phyloP scores from a whole-genome alignment of 1,284 basidiomycete genomes.

The Earliella scabrosa region DNA sequence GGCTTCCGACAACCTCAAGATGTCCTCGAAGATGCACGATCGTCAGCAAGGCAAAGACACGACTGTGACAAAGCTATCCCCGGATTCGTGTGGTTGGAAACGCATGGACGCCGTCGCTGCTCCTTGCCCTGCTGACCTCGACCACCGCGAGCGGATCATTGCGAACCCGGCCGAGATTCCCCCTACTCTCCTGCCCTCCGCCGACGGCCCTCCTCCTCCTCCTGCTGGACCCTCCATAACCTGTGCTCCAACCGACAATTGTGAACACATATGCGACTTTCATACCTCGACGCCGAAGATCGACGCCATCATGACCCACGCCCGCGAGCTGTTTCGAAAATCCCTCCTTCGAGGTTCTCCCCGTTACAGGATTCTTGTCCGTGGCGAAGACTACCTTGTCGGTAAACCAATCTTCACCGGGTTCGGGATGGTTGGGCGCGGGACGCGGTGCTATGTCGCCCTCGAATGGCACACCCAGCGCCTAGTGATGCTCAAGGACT shows the following conservation, averaged over 20 bases:
- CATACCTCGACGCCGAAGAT: no score
- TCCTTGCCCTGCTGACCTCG: no score
- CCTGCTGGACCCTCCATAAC: not conserved
- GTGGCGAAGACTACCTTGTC: conserved; percentile 6
- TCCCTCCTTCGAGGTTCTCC: not conserved
- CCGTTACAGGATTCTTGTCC: conserved; percentile 3
- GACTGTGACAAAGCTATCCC: not conserved
- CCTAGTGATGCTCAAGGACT: conserved; percentile 13
- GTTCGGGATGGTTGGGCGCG: conserved; percentile 7
- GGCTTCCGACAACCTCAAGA: no score
- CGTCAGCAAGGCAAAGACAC: conserved; percentile 5
- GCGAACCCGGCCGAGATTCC: no score
- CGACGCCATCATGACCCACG: no score
- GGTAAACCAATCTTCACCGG: not conserved
- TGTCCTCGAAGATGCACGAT: not conserved
- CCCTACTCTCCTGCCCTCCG: no score
- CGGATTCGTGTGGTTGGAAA: conserved; percentile 3
- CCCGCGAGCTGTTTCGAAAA: not conserved
- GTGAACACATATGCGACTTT: not conserved
- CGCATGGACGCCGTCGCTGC: conserved; percentile 7
- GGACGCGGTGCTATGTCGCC: conserved; percentile 8
- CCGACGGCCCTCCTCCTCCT: no score
- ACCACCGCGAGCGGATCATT: no score
- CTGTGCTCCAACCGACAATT: not conserved
- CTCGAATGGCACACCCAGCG: not conserved